Percentiles rank a stretch among this genome's conserved stretches.
Evolutionary conservation across 805 yeast species (phyloP).

Genomic region (Dipodascopsis tothii): DNA sequence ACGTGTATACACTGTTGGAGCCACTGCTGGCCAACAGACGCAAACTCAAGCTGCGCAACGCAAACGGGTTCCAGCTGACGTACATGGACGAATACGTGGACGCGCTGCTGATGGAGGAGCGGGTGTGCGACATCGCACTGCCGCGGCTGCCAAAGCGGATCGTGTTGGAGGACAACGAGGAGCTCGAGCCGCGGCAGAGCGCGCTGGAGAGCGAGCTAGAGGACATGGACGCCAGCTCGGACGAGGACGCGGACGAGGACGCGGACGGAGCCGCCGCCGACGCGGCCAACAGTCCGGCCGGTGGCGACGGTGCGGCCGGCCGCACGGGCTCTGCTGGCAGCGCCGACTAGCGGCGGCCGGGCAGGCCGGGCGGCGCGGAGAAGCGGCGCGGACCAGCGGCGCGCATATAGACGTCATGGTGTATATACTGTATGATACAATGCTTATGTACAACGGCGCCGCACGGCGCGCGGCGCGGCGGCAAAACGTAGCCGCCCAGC

Average conservation of each 20-base stretch:
- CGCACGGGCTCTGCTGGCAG: too few relatives aligned
- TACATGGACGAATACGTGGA: slow-evolving; percentile 75
- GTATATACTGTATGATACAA: too few relatives aligned
- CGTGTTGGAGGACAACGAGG: slow-evolving; percentile 33
- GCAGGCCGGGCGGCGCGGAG: too few relatives aligned
- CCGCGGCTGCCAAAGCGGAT: slow-evolving; percentile 48
- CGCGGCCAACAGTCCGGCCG: too few relatives aligned
- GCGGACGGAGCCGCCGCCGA: too few relatives aligned
- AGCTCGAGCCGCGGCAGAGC: slow-evolving; percentile 31
- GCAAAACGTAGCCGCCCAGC: too few relatives aligned
- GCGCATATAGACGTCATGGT: too few relatives aligned
- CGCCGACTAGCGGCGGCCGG: too few relatives aligned
- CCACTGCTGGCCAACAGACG: slow-evolving; percentile 57
- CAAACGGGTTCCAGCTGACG: slow-evolving; percentile 36
- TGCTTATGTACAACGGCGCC: too few relatives aligned
- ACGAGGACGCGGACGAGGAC: slow-evolving; percentile 30
- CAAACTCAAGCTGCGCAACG: slow-evolving; percentile 49
- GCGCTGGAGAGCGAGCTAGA: slow-evolving; percentile 36
- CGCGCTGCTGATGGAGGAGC: slow-evolving; percentile 44
- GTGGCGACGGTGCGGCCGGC: too few relatives aligned
- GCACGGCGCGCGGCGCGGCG: too few relatives aligned
- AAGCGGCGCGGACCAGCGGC: too few relatives aligned
- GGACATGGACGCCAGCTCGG: slow-evolving; percentile 32
- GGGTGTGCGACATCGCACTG: slow-evolving; percentile 66
- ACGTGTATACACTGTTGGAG: slow-evolving; percentile 47